Conservation (phyloP, 1,139 yeast species). For the Blastobotrys ciferrii region DNA sequence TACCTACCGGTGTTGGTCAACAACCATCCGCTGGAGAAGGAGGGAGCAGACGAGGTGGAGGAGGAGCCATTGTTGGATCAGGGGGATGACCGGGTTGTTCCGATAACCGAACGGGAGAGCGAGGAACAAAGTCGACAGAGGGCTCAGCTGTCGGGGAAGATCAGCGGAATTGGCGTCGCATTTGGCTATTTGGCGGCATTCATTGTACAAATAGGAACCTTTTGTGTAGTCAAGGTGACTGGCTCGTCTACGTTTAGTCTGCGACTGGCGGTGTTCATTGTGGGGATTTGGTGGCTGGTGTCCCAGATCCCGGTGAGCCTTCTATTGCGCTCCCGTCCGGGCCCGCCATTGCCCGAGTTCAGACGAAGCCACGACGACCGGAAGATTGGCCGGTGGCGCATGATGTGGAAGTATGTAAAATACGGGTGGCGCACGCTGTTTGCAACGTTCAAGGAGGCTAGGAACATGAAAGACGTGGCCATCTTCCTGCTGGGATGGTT, state of each 20-base stretch:
- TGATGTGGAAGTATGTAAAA: constrained; percentile 31
- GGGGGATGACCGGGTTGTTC: constrained; percentile 14
- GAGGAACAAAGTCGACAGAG: constrained; percentile 11
- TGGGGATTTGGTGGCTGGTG: constrained; percentile 69
- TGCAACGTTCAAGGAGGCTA: constrained; percentile 54
- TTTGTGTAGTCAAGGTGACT: constrained; percentile 47
- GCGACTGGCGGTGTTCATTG: constrained; percentile 54
- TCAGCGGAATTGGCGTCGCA: constrained; percentile 67
- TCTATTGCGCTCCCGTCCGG: constrained; percentile 46
- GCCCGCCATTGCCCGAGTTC: constrained; percentile 32
- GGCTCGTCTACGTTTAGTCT: constrained; percentile 47
- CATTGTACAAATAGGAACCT: constrained; percentile 56
- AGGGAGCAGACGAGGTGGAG: too few species aligned
- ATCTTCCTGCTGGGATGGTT: constrained; percentile 67
- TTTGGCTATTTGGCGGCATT: constrained; percentile 64
- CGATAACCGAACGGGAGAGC: neutral
- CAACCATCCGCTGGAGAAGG: constrained; percentile 29
- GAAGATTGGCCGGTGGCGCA: constrained; percentile 1
- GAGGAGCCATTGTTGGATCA: constrained; percentile 20
- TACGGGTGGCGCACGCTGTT: constrained; percentile 61
- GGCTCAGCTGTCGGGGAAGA: constrained; percentile 27
- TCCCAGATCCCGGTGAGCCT: constrained; percentile 58
- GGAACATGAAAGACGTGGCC: constrained; percentile 56
- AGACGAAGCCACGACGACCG: neutral
- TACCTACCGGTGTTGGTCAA: constrained; percentile 56